These are phyloP conservation scores for Trichosporon coremiiforme DNA, from an alignment of 1,284 basidiomycete species.

Conservation along the genomic window DNA sequence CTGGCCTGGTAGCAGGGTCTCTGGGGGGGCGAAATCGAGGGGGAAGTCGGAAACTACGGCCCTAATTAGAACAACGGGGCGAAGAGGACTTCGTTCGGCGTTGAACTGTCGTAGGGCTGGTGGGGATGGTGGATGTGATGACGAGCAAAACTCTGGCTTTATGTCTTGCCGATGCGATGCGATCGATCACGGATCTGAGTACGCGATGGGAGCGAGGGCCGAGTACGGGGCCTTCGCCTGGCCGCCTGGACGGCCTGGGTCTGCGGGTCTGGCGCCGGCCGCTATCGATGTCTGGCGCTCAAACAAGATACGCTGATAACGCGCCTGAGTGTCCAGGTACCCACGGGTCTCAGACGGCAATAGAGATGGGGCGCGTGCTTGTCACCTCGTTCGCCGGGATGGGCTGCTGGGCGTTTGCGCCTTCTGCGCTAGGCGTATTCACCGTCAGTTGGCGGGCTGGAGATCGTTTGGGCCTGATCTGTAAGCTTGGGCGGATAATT, in stretches of 20 bases:
- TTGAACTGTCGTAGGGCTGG: neutral
- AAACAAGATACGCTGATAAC: conserved; percentile 18
- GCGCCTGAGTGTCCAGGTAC: neutral
- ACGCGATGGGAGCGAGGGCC: neutral
- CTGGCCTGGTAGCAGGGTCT: conserved; percentile 3
- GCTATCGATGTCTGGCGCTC: neutral
- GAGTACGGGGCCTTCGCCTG: conserved; percentile 2
- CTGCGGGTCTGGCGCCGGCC: neutral
- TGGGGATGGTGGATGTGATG: neutral
- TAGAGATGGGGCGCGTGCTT: conserved; percentile 12
- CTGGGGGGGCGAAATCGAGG: neutral
- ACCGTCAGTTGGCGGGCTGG: neutral
- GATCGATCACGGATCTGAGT: neutral
- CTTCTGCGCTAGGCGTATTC: neutral
- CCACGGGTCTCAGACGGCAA: too few relatives aligned
- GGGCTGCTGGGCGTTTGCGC: neutral
- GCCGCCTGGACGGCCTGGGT: neutral
- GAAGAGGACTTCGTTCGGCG: neutral
- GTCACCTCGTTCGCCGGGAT: neutral
- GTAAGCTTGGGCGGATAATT: neutral
- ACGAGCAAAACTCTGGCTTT: neutral
- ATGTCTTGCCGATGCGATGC: neutral
- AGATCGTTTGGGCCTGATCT: conserved; percentile 1
- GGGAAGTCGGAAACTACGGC: neutral
- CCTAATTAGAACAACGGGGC: neutral